Evolutionary conservation across 306 rosid genomes (phyloP).

Genomic region (Dalbergia cochinchinensis): DNA sequence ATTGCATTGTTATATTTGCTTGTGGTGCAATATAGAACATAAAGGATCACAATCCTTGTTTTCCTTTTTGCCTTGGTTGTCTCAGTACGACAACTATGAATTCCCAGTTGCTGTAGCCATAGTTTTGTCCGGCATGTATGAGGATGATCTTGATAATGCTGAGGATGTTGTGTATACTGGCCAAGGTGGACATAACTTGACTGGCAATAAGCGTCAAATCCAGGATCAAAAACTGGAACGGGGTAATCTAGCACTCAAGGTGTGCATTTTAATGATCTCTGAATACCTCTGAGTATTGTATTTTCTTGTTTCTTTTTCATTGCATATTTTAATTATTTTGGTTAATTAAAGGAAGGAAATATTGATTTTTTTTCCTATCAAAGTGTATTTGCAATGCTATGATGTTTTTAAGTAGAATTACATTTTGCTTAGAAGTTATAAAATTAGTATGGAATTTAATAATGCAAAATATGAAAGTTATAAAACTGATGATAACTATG

Average conservation of each 20-base stretch:
- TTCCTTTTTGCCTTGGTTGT: constrained; percentile 31
- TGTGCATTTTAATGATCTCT: constrained; percentile 42
- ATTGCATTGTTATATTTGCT: background rate
- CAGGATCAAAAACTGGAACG: constrained; percentile 78
- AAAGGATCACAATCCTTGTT: background rate
- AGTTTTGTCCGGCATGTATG: constrained; percentile 95
- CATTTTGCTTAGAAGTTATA: background rate
- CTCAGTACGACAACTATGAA: constrained; percentile 59
- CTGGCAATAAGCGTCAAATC: constrained; percentile 85
- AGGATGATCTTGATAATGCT: constrained; percentile 95
- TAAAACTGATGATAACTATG: too few species aligned
- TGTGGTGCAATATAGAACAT: background rate
- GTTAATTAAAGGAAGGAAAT: background rate
- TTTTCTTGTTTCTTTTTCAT: background rate
- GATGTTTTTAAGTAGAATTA: background rate
- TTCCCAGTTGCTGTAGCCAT: constrained; percentile 88
- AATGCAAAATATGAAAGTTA: background rate
- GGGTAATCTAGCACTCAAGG: constrained; percentile 97
- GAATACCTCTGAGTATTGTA: background rate
- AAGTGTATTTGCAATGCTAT: background rate
- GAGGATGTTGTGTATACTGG: constrained; percentile 95
- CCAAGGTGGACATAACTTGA: constrained; percentile 95
- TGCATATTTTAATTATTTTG: constrained; percentile 24
- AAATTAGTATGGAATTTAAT: background rate
- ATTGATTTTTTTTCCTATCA: background rate